Evolutionary conservation across 768 basidiomycete genomes (phyloP), one percentile per base, ranked within the genome.

Genomic region (Russula lepida): DNA sequence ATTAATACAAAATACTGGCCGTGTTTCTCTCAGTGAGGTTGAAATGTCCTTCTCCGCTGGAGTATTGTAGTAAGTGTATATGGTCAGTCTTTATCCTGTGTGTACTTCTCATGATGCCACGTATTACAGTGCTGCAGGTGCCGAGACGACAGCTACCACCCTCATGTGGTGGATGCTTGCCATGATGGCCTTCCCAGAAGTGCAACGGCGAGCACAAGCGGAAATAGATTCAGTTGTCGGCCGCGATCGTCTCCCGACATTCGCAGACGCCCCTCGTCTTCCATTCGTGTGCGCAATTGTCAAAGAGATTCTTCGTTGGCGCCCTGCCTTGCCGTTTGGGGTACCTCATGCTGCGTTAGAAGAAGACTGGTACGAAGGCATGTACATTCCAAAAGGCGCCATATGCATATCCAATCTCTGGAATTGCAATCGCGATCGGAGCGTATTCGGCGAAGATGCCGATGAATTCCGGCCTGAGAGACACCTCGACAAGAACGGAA

Each of bases 351-450:
- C 41, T 32, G 15, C 56, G 55, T 53, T 60, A 59, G 56, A 63
- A 54, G 73, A 73, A 39, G 73, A 73, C 48, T 62, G 47, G 50
- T 74, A 73, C 50, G 60, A 66, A 46, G 69, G 64, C 15, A 61
- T 58, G 52, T 63, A 68, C 54, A 74, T 77, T 19, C 75, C 75
- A 1, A 71, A 68, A 39, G 75, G 73, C n/a, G 70, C 74, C 2
- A 64, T 73, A 4, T 66, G 74, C 37, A 60, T 74, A 27, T 59
- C 67, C 13, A 74, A 74, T 49, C 7, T 44, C 15, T 64, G 66
- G 64, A 33, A 53, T 0, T 48, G 59, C 5, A 53, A 58, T 33
- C 44, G 58, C 8, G 49, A 62, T 27, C 27, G 49, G 4, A n/a
- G 56, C 7, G 8, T 60, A 2, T 69, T 59, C 25, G 65, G 62